Conservation (phyloP, 2,329 filamentous ascomycete species). For the Cordyceps cateniannulata region DNA sequence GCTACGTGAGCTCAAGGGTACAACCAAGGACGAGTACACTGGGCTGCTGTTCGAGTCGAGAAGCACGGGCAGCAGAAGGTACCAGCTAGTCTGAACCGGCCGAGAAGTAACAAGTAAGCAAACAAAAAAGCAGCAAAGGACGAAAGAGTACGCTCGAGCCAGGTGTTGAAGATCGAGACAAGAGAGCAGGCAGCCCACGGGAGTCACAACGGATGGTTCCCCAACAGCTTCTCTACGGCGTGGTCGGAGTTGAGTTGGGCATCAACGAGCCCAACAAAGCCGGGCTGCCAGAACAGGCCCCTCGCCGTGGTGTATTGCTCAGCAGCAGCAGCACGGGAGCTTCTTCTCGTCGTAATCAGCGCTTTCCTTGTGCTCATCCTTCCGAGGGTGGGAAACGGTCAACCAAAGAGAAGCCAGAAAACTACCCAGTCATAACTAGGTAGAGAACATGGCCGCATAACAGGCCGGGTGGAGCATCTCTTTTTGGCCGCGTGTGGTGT, state of each 20-base stretch:
- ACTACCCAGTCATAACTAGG: too few species aligned
- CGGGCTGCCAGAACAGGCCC: not conserved
- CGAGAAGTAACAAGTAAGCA: not conserved
- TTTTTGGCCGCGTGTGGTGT: not conserved
- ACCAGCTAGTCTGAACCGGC: too few species aligned
- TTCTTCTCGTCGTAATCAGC: not conserved
- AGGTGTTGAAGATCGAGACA: not conserved
- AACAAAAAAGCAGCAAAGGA: not conserved
- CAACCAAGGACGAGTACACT: too few species aligned
- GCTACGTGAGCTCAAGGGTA: too few species aligned
- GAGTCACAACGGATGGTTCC: not conserved
- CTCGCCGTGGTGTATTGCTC: not conserved
- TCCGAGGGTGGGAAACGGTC: not conserved
- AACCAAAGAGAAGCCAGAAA: not conserved
- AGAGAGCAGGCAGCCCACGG: not conserved
- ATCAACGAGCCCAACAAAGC: not conserved
- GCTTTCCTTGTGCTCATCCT: too few species aligned
- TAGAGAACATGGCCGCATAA: conserved; percentile 3
- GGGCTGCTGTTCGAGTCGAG: too few species aligned
- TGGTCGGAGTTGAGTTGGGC: not conserved
- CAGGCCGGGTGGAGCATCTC: not conserved
- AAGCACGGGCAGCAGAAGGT: too few species aligned
- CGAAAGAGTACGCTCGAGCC: not conserved
- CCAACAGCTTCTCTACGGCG: not conserved
- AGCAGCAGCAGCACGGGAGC: not conserved